Evolutionary conservation across 495 filamentous ascomycete genomes (phyloP), one percentile per base, ranked within the genome.

Genomic region (Penicillium atrosanguineum): DNA sequence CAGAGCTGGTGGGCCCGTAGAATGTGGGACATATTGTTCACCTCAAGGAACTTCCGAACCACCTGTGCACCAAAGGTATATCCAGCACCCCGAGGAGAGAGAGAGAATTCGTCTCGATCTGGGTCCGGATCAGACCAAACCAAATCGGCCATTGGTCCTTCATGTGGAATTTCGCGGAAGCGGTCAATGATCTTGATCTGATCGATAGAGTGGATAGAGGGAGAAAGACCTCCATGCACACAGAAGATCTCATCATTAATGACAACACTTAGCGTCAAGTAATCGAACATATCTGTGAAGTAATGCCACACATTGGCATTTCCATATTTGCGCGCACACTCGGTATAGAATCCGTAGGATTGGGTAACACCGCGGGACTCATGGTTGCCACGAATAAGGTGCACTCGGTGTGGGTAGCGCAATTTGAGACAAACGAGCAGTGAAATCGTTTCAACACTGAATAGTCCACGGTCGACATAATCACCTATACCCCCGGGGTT

Each of bases 251-350:
- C 88, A 69, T 98, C 87, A 72, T 97, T 94, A 65, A 98, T 97
- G 53, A 98, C 94, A 36, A 97, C 95, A 57, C 89, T 94, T 42
- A 98, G 75, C 3, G 93, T 96, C 48, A 98, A 81, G 66, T 93
- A 98, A 74, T 98, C 94, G 72, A 98, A 98, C 93, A 98, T 97
- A 73, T 98, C 94, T 47, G 94, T 98, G 63, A 98, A 98, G 70
- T 97, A 93, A 67, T 97, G 95, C 94, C 94, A 98, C 9, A 98
- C 95, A 57, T 94, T 96, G 29, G 94, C 90, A 70, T 94, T 96
- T 53, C 92, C 93, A 70, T 98, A 98, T 69, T 98, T 98, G 48
- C 94, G 87, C 14, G 87, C 90, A 69, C 94, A 98, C 68, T 98
- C 94, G 4, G 94, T 98, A 64, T 98, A 98, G 74, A 98, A 98